Percentiles rank a stretch among this genome's conserved stretches.
Conservation (phyloP, 192 early-diverging fungal genomes). For the Mortierella hygrophila region DNA sequence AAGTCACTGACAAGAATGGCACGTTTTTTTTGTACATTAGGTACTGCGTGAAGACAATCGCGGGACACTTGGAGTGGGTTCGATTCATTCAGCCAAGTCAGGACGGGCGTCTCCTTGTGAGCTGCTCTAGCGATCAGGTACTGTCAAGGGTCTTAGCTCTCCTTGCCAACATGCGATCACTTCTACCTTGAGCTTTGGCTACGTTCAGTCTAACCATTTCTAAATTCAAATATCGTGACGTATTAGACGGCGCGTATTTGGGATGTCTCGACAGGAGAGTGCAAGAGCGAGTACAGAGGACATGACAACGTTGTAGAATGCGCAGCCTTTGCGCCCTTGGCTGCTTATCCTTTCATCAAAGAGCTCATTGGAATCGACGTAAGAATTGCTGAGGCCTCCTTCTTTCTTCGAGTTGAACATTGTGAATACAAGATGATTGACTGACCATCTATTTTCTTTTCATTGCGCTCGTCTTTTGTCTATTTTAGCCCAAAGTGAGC, state of each 20-base stretch:
- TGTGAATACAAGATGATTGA: not conserved
- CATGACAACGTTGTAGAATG: conserved; percentile 98
- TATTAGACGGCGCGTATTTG: conserved; percentile 84
- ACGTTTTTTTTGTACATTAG: conserved; percentile 43
- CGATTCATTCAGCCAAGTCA: conserved; percentile 75
- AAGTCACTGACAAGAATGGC: not conserved
- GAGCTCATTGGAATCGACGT: conserved; percentile 77
- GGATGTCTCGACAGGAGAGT: conserved; percentile 81
- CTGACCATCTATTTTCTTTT: not conserved
- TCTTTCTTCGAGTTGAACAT: not conserved
- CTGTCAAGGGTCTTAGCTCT: not conserved
- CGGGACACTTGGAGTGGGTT: conserved; percentile 93
- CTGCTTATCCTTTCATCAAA: conserved; percentile 73
- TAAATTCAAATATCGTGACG: not conserved
- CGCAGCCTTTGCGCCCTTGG: conserved; percentile 84
- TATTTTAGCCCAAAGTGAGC: conserved; percentile 48
- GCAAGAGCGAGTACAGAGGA: conserved; percentile 84
- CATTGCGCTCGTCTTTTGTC: not conserved
- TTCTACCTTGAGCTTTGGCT: not conserved
- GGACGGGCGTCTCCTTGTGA: conserved; percentile 81
- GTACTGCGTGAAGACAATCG: conserved; percentile 85
- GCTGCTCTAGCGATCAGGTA: conserved; percentile 90
- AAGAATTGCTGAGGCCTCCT: not conserved
- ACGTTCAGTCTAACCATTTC: not conserved
- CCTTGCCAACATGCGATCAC: not conserved